Base-by-base conservation (phyloP, 192 early-diverging fungal genomes). In the Physocladia obscura region DNA sequence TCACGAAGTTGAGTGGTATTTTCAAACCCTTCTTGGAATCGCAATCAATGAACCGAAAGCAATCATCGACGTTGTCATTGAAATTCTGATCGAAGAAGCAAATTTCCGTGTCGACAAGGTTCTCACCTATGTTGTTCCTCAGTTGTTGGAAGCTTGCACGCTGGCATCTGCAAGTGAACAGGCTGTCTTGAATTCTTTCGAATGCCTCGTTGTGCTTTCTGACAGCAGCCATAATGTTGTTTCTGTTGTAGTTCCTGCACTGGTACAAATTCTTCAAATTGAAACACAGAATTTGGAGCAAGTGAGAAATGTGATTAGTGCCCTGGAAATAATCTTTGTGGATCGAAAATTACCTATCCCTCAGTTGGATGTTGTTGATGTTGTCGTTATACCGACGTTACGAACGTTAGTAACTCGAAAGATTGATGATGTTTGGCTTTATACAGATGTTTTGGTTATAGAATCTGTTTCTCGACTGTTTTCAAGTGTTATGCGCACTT, bases 41-140 rank as follows among this genome's bases (percentile, higher is more conserved):
- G 79, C 95, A n/a, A 82, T 93, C 19, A 84, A 89, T n/a, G 89
- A 89, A 37, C 83, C 88, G 67, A 62, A 74, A 22, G 82, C 89
- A 74, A 82, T 68, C n/a, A 38, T 36, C 22, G 29, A 57, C 11
- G 65, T 29, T 27, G 54, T 44, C 4, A 38, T 68, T 44, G 6
- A 6, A 29, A 21, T 68, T 17, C 36, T 68, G 36, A 30, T 22
- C 21, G 34, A 24, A 24, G 65, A 68, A 39, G 32, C 37, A 4
- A 4, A 24, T 36, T 34, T 34, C 5, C 50, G 54, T 11, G 36
- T 57, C 3, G 37, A 68, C 3, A 56, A 5, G 4, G 65, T 68
- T 15, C 17, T 57, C 11, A 8, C 30, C n/a, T 13, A 24, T 24
- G 37, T 68, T 54, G 54, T 68, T 19, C 65, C 65, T 17, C 65